Conservation (phyloP, 2,329 filamentous ascomycete genomes). For the Fusarium acutatum region DNA sequence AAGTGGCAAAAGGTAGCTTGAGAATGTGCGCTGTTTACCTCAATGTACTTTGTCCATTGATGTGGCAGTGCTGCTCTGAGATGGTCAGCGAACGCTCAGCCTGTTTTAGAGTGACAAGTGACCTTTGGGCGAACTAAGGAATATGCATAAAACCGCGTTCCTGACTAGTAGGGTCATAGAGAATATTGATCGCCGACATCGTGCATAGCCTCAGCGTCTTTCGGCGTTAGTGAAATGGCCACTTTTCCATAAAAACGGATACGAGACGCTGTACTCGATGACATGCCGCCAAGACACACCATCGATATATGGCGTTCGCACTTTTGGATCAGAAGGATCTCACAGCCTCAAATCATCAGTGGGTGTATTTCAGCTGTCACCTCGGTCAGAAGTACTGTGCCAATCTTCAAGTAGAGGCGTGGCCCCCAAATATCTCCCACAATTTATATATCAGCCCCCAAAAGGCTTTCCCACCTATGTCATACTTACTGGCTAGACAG, state of each 20-base stretch:
- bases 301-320: neutral
- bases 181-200: neutral
- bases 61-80: neutral
- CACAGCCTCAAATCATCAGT: neutral
- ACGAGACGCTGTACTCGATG: neutral
- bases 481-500: neutral
- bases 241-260: neutral
- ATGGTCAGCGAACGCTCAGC: neutral
- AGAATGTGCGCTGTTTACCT: accelerated
- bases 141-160: neutral
- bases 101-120: neutral
- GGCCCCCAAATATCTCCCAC: neutral
- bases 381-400: neutral
- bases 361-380: neutral
- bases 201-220: neutral
- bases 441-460: neutral
- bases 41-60: accelerated
- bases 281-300: neutral
- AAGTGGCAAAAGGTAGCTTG: no score
- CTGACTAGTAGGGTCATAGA: no score
- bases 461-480: neutral
- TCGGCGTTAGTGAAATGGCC: neutral
- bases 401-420: neutral
- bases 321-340: neutral
- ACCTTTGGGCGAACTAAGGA: accelerated